Evolutionary conservation across 1,284 basidiomycete genomes (phyloP), one percentile per base, ranked within the genome.

Genomic region (Wolfiporia cocos): DNA sequence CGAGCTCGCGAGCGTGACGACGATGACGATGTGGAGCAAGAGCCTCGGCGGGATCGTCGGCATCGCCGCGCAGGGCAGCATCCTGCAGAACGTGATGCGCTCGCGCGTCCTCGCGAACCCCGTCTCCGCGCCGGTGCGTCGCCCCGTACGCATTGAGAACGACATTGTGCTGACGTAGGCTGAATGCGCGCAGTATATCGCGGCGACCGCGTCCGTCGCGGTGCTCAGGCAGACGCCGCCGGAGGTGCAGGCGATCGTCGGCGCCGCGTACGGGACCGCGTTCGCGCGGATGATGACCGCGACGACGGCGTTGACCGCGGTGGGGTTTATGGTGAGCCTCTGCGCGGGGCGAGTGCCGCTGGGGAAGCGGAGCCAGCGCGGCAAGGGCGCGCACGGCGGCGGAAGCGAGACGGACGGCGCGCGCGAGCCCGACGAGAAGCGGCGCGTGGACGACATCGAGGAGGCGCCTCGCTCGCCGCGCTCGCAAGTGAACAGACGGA

Each of bases 21-120:
- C 46, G 7, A 47, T 47, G 46, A 47, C 46, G n/a, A 43, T 43
- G 46, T 47, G 46, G 46, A 47, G 46, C 42, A 47, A 47, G 35
- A 40, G 37, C 23, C 42, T 47, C 12, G 46, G 46, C 19, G 46
- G 46, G 14, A 47, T 47, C 30, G 46, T 47, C 22, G 46, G 46
- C 19, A 43, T 47, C 28, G 37, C 46, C 10, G 42, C 41, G 38
- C 41, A 47, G 26, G 46, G 42, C 2, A 37, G 42, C 3, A 47
- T 47, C 36, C 41, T 47, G 29, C 34, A 47, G 34, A 47, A 47
- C 24, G 37, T 43, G 14, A 38, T 43, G 36, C 23, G 15, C 5
- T 37, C 41, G 29, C 34, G 34, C 18, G 34, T 47, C 20, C 26
- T 21, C 2, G 30, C 37, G 15, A 24, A 43, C 21, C 41, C 46